Base-by-base conservation (phyloP, 2,329 filamentous ascomycete species). In the Ustilaginoidea virens region DNA sequence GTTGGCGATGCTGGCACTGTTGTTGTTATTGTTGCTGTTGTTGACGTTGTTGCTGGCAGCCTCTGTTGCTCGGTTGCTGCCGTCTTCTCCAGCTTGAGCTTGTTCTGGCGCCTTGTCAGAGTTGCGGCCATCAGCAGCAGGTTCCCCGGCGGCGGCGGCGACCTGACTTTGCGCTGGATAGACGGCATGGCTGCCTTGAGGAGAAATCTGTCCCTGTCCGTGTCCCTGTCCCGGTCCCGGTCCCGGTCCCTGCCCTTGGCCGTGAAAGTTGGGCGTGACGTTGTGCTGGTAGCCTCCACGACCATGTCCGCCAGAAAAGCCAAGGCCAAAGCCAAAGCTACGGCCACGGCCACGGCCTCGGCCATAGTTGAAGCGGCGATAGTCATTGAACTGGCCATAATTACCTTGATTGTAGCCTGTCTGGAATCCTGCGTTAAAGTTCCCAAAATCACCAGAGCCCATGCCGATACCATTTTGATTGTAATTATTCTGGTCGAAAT, bases 401-500 rank as follows among this genome's bases (percentile, higher is more conserved):
- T 82, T 82, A 74, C 77, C 78, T 73, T 76, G 73, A 69, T 74
- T 78, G 70, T 65, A 76, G 63, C 70, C 79, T 75, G 75, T 76
- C 56, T 69, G 68, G 65, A 69, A 81, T 61, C 74, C 75, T 66
- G 73, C 66, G 66, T 79, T 78, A 71, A 76, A 74, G 61, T 69
- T 68, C 61, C 76, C 77, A 73, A 70, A 82, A 61, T 81, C 77
- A 80, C 75, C 74, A 66, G 67, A 66, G 60, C 73, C 74, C 70
- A 80, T 80, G 66, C 74, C 73, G 68, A 71, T 69, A 70, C 73
- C 74, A 80, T 73, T 82, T 79, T 77, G 63, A 74, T 74, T 85
- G 75, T 73, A 82, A 78, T 81, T 83, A 81, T 81, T 77, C 77
- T 79, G 76, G 66, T 73, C 71, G 66, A 73, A 71, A 75, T 76